Percentiles rank a stretch among this genome's conserved stretches.
These are phyloP conservation scores for Candida sphagnicola DNA, from an alignment of 805 yeast genomes.

Conservation along the genomic window DNA sequence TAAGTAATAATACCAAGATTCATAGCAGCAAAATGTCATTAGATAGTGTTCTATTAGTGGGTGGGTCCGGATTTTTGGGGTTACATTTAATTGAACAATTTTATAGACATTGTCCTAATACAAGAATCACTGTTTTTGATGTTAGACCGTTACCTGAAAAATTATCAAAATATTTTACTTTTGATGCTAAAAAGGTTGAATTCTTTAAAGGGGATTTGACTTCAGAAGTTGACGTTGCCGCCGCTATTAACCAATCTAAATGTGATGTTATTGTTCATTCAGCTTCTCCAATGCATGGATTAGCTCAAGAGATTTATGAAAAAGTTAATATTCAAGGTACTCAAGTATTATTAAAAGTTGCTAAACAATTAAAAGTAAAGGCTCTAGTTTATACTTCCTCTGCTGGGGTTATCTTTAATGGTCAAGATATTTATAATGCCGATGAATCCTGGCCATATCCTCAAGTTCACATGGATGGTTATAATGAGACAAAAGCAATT, in stretches of 20 bases:
- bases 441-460: constrained; percentile 96
- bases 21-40: constrained; percentile 2
- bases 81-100: constrained; percentile 87
- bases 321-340: constrained; percentile 94
- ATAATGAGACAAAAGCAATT: constrained; percentile 88
- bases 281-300: constrained; percentile 95
- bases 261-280: constrained; percentile 88
- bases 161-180: constrained; percentile 69
- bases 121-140: constrained; percentile 83
- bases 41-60: constrained; percentile 66
- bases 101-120: constrained; percentile 57
- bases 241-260: constrained; percentile 53
- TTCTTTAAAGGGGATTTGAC: constrained; percentile 86
- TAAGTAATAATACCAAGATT: no score
- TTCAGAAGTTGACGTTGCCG: constrained; percentile 58
- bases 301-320: constrained; percentile 74
- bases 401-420: constrained; percentile 96
- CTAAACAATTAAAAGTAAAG: constrained; percentile 47
- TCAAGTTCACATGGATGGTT: constrained; percentile 89
- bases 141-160: constrained; percentile 80
- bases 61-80: constrained; percentile 95
- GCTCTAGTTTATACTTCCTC: constrained; percentile 93
- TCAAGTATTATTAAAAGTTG: constrained; percentile 60
- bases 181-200: constrained; percentile 52
- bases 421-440: constrained; percentile 87